Base-by-base conservation (phyloP, 2,329 filamentous ascomycete genomes). In the Pseudogymnoascus sp. region DNA sequence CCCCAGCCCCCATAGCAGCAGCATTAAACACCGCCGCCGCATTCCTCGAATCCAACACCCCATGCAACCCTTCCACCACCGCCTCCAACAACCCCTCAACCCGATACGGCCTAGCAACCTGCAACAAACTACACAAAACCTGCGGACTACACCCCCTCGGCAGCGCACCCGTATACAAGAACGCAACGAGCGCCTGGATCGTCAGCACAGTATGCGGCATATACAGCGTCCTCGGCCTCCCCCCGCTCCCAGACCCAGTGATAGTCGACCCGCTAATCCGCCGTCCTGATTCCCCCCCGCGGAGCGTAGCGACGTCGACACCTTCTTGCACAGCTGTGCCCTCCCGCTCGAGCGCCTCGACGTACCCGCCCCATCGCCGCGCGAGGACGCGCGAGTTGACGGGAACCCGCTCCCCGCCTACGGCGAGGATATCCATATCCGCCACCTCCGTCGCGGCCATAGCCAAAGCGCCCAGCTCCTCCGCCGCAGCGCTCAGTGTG, bases 21-120 rank as follows among this genome's bases (percentile, higher is more conserved):
- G 94, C 94, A 67, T 99, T 99, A 79, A 99, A 99, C 0, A 99
- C 92, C 5, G 94, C 94, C 0, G 94, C 94, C 0, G 94, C 93
- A 68, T 97, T 99, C 55, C 93, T 84, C 58, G 90, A 94, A 73
- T 99, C 94, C 3, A 99, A 83, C 0, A 95, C 84, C 31, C 89
- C 83, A 70, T 99, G 94, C 0, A 99, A 80, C 6, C 93, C 85
- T 74, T 97, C 92, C 8, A 97, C 90, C 1, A 95, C 90, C 0
- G 91, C 91, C 76, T 99, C 94, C 1, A 97, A 79, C 1, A 99
- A 82, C 0, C 94, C 94, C 69, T 97, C 92, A 55, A 99, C 83
- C 66, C 92, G 89, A 73, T 99, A 99, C 0, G 94, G 93, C 4
- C 94, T 86, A 0, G 94, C 90, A 62, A 99, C 86, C 73, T 99